Conservation (phyloP, 257 asterid genomes). For the Parsonsia alboflavescens region DNA sequence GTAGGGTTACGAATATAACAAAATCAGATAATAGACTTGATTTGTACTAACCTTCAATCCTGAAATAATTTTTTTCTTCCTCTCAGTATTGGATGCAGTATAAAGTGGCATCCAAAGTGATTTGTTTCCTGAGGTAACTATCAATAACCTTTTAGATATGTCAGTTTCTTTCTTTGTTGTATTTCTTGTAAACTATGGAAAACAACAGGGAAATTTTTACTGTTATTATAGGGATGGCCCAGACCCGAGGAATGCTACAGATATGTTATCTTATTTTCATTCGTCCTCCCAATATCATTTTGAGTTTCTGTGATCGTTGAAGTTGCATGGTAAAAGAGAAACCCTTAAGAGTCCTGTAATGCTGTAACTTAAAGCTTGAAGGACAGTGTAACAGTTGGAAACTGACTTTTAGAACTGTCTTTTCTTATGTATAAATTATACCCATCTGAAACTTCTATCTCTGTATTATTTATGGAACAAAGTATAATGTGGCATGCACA, state of each 20-base stretch:
- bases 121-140: slow-evolving; percentile 18
- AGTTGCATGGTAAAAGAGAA: slow-evolving; percentile 1
- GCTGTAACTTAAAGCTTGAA: not conserved
- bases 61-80: slow-evolving; percentile 16
- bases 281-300: not conserved
- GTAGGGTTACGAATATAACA: not conserved
- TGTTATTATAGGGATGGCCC: slow-evolving; percentile 8
- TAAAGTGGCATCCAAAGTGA: slow-evolving; percentile 73
- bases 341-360: not conserved
- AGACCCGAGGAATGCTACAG: not conserved
- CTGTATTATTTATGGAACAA: not conserved
- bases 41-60: slow-evolving; percentile 4
- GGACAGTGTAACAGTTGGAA: not conserved
- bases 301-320: slow-evolving; percentile 2
- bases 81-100: slow-evolving; percentile 82
- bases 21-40: not conserved
- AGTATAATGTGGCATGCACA: not conserved
- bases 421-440: not conserved
- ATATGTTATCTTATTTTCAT: not conserved
- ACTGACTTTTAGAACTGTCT: not conserved
- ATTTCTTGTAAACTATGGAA: slow-evolving; percentile 1
- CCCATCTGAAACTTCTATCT: not conserved
- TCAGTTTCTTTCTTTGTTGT: not conserved
- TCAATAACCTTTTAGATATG: not conserved
- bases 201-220: not conserved